These are phyloP conservation scores for Naganishia antarctica DNA, from an alignment of 768 basidiomycete species.

Conservation along the genomic window DNA sequence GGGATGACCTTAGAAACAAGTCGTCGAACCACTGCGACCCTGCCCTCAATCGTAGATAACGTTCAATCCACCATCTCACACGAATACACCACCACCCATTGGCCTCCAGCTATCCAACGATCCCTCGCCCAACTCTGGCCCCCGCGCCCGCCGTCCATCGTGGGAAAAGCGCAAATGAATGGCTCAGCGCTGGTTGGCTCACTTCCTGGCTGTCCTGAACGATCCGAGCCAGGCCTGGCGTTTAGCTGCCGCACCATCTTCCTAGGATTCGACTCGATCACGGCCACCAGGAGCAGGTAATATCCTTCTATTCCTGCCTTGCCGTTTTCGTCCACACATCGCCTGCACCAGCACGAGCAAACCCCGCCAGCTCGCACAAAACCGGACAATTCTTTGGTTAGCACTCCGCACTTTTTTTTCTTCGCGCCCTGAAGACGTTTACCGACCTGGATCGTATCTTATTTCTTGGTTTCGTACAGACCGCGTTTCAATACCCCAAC, in stretches of 20 bases:
- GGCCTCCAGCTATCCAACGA: no score
- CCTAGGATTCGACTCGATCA: no score
- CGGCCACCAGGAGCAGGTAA: no score
- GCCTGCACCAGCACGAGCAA: no score
- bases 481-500: not conserved
- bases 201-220: not conserved
- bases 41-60: no score
- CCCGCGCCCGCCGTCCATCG: not conserved
- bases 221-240: not conserved
- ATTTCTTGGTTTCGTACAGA: no score
- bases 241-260: slow-evolving; percentile 6
- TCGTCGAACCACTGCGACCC: no score
- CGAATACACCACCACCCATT: not conserved
- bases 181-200: not conserved
- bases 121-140: not conserved
- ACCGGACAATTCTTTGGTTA: slow-evolving; percentile 4
- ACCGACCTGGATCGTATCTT: not conserved
- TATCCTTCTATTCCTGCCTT: no score
- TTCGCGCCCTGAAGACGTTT: not conserved
- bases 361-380: not conserved
- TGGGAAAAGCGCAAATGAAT: slow-evolving; percentile 1
- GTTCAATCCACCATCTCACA: no score
- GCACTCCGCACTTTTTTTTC: not conserved
- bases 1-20: no score
- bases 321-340: no score